Evolutionary conservation across 108 stramenopile genomes (phyloP), one percentile per base, ranked within the genome.

Genomic region (Pseudonitzschia multiseries): DNA sequence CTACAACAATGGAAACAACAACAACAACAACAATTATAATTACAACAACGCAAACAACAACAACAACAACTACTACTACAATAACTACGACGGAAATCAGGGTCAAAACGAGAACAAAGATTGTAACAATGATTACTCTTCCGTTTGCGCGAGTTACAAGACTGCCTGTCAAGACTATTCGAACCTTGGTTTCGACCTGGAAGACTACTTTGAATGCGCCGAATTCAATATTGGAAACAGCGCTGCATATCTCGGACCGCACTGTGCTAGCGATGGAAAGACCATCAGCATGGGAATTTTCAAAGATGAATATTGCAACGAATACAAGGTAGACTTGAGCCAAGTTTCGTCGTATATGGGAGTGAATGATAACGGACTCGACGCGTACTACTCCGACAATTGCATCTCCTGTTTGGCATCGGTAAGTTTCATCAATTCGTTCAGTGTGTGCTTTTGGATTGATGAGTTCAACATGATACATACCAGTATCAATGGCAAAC

Each of bases 221-320:
- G 66, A 74, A 57, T 80, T 80, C 57, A 59, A 77, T 18, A 53
- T 81, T 32, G 83, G 78, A 43, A 79, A 81, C 54, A 52, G 73
- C 43, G 70, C 71, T 24, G 75, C 63, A 48, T 90, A 87, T 67
- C 57, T 91, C 14, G 89, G 86, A 42, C 93, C 93, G 12, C 89
- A 92, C 51, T 95, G 94, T 57, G 62, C 72, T 17, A 57, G 61
- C 31, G 90, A 95, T 59, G 89, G 89, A 41, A 76, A 75, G 51
- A 86, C 88, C 32, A 89, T 95, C 70, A 82, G 80, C 18, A 84
- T 95, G 46, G 94, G 89, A 20, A 53, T 93, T 6, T 95, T 83
- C 81, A 76, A 73, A 13, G 94, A 95, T 72, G 65, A 90, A 65
- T 69, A 87, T 41, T 95, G 94, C 70, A 79, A 80, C 48, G 76